Evolutionary conservation across 2,329 filamentous ascomycete genomes (phyloP).

Genomic region (Niveomyces coronatus): DNA sequence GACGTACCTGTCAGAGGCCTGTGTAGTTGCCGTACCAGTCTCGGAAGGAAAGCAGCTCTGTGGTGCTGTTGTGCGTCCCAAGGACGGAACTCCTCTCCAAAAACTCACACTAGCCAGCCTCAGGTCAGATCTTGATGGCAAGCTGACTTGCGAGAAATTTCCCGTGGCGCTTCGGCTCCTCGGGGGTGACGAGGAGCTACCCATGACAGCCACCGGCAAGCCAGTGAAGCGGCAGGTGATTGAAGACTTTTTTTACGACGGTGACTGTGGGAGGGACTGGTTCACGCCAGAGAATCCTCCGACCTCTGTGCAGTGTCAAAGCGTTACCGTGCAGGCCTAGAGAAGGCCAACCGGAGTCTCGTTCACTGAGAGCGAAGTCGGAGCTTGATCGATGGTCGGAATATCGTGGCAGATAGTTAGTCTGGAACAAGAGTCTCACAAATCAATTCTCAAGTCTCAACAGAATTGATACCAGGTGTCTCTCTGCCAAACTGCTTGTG

Average conservation of each 20-base stretch:
- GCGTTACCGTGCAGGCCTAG: background rate
- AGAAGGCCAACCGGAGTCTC: too few relatives aligned
- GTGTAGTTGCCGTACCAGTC: constrained; percentile 14
- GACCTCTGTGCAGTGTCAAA: background rate
- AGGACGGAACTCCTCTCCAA: background rate
- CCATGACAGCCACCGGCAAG: constrained; percentile 12
- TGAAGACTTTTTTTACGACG: constrained; percentile 11
- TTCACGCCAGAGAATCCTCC: background rate
- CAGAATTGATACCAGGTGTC: too few relatives aligned
- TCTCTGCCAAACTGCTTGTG: too few relatives aligned
- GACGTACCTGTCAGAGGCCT: constrained; percentile 14
- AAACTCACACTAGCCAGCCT: constrained; percentile 10
- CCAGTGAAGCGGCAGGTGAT: constrained; percentile 11
- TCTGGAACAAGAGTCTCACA: too few relatives aligned
- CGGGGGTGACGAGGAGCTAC: constrained; percentile 12
- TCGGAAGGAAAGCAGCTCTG: constrained; percentile 13
- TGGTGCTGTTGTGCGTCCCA: constrained; percentile 13
- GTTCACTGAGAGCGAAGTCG: too few relatives aligned
- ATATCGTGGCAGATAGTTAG: too few relatives aligned
- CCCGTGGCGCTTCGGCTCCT: constrained; percentile 13
- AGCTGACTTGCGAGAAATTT: constrained; percentile 11
- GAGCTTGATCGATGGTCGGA: too few relatives aligned
- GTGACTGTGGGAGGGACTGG: constrained; percentile 4
- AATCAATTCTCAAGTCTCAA: too few relatives aligned
- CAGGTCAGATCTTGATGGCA: constrained; percentile 9